These are phyloP conservation scores for Tubosaeta brunneosetosa DNA, from an alignment of 768 basidiomycete species.

Conservation along the genomic window DNA sequence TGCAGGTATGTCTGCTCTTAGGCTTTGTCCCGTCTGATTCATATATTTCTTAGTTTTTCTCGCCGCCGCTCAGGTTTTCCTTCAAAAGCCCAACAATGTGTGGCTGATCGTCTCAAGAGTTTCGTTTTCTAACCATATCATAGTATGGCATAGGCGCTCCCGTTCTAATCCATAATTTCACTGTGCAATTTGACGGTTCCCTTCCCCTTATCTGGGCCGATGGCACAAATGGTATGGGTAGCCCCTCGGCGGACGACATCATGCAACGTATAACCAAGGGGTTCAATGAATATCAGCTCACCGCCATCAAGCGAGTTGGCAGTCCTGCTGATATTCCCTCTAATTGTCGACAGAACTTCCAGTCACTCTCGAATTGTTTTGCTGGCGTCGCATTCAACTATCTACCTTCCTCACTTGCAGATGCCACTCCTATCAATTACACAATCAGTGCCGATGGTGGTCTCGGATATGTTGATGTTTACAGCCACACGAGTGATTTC, in stretches of 20 bases:
- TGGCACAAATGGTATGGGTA: slow-evolving; percentile 51
- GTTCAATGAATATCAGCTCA: slow-evolving; percentile 47
- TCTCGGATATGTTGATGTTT: slow-evolving; percentile 59
- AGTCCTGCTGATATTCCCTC: slow-evolving; percentile 47
- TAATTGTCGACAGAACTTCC: slow-evolving; percentile 71
- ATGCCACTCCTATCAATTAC: slow-evolving; percentile 48
- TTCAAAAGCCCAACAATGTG: slow-evolving; percentile 56
- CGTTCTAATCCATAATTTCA: slow-evolving; percentile 43
- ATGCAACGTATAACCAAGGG: slow-evolving; percentile 54
- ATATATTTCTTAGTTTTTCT: slow-evolving; percentile 43
- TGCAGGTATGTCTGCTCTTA: slow-evolving; percentile 31
- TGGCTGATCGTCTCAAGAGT: slow-evolving; percentile 14
- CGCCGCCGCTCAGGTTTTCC: slow-evolving; percentile 57
- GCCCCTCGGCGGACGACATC: slow-evolving; percentile 53
- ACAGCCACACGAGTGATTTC: slow-evolving; percentile 61
- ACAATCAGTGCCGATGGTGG: slow-evolving; percentile 68
- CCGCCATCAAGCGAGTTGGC: slow-evolving; percentile 45
- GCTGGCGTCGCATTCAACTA: slow-evolving; percentile 61
- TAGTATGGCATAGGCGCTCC: slow-evolving; percentile 65
- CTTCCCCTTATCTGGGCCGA: slow-evolving; percentile 64
- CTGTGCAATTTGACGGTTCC: slow-evolving; percentile 48
- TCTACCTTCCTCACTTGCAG: slow-evolving; percentile 40
- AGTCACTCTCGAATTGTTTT: slow-evolving; percentile 63
- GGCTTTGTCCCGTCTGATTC: background rate
- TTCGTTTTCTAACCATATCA: background rate